Conservation (phyloP, 768 basidiomycete genomes). For the Chlorophyllum brunneum region DNA sequence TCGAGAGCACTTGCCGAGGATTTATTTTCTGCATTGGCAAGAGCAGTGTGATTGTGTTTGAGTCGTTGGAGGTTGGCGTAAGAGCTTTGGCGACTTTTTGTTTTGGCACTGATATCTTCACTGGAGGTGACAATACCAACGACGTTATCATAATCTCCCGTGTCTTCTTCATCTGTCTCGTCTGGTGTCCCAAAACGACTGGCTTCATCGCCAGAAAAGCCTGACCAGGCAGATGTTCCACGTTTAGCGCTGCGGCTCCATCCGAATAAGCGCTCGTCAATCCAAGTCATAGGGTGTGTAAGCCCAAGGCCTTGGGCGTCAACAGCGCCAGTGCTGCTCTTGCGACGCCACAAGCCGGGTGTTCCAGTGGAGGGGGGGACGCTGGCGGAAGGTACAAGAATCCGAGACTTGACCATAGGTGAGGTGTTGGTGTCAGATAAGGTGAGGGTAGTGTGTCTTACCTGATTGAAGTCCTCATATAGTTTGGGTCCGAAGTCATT, state of each 20-base stretch:
- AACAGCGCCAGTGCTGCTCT: slow-evolving; percentile 77
- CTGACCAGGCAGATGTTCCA: slow-evolving; percentile 89
- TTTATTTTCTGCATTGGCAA: slow-evolving; percentile 6
- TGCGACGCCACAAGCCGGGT: slow-evolving; percentile 74
- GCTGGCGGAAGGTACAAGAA: slow-evolving; percentile 78
- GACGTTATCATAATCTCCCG: slow-evolving; percentile 90
- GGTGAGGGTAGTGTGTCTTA: slow-evolving; percentile 26
- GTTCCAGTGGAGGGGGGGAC: slow-evolving; percentile 77
- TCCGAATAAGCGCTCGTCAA: slow-evolving; percentile 91
- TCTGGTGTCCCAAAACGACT: slow-evolving; percentile 69
- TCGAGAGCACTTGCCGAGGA: slow-evolving; percentile 11
- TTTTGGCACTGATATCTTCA: slow-evolving; percentile 36
- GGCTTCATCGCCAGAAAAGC: slow-evolving; percentile 47
- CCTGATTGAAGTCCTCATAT: slow-evolving; percentile 85
- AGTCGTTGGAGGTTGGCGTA: slow-evolving; percentile 81
- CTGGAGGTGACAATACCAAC: slow-evolving; percentile 61
- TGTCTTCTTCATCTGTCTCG: slow-evolving; percentile 81
- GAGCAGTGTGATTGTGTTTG: slow-evolving; percentile 33
- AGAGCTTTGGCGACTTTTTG: slow-evolving; percentile 63
- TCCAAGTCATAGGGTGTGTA: slow-evolving; percentile 92
- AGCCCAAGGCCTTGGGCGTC: slow-evolving; percentile 82
- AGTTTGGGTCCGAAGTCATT: slow-evolving; percentile 87
- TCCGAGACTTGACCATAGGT: slow-evolving; percentile 53
- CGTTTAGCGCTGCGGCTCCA: slow-evolving; percentile 76
- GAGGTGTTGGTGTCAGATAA: slow-evolving; percentile 10